phyloP scores from a whole-genome alignment of 148 eudicot species.

The Amaranthus hypochondriacus region DNA sequence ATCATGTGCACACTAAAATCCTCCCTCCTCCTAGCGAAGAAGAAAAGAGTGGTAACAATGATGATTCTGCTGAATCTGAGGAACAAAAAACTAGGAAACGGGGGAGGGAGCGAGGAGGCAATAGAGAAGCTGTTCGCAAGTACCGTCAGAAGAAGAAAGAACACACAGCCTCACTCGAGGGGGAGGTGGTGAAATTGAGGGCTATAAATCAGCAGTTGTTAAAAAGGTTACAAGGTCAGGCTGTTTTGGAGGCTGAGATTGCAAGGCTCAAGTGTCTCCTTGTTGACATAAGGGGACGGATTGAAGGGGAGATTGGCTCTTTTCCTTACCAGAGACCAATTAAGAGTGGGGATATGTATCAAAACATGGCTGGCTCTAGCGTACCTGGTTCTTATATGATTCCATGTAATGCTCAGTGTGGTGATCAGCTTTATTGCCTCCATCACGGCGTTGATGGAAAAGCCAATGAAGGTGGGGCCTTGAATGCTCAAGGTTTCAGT shows the following conservation, averaged over 20 bases:
- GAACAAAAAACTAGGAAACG: constrained; percentile 58
- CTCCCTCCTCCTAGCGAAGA: constrained; percentile 55
- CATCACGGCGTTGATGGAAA: constrained; percentile 44
- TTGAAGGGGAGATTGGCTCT: constrained; percentile 91
- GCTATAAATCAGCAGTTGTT: constrained; percentile 77
- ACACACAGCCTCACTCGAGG: constrained; percentile 71
- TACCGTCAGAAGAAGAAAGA: constrained; percentile 97
- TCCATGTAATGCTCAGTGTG: constrained; percentile 71
- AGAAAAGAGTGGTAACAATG: constrained; percentile 49
- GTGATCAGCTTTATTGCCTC: constrained; percentile 68
- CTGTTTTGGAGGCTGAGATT: constrained; percentile 71
- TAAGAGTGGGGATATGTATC: constrained; percentile 47
- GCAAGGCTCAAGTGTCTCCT: constrained; percentile 90
- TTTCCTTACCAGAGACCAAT: constrained; percentile 81
- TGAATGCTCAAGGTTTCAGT: constrained; percentile 42
- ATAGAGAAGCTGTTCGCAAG: constrained; percentile 89
- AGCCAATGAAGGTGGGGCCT: constrained; percentile 30
- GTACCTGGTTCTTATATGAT: constrained; percentile 49
- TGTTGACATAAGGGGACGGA: constrained; percentile 87
- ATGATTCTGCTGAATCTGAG: constrained; percentile 71
- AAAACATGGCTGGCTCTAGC: constrained; percentile 34
- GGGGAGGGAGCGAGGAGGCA: constrained; percentile 61
- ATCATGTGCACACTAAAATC: constrained; percentile 82
- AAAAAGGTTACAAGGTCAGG: constrained; percentile 76
- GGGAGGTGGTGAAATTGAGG: constrained; percentile 76